Evolutionary conservation across 106 monocot genomes (phyloP).

Genomic region (Hemerocallis citrina): DNA sequence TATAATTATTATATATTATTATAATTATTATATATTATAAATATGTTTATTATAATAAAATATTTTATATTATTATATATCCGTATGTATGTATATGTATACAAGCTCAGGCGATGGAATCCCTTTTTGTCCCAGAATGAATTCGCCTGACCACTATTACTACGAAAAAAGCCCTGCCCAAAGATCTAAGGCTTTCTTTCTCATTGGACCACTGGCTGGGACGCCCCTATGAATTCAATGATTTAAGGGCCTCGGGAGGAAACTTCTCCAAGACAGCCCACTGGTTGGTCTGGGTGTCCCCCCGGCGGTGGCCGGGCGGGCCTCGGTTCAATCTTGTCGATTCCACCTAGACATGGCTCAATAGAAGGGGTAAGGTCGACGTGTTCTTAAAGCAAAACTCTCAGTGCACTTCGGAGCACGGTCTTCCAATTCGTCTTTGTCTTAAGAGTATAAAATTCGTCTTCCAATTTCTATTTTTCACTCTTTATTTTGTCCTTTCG

Average conservation of each 20-base stretch:
- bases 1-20: too few species aligned
- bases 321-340: conserved; percentile 8
- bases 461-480: too few species aligned
- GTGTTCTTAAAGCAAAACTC: conserved; percentile 10
- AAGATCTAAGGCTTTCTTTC: conserved; percentile 17
- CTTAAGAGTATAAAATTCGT: too few species aligned
- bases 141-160: conserved; percentile 1
- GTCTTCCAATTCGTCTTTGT: background rate
- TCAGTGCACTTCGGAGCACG: conserved; percentile 4
- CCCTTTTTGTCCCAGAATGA: conserved; percentile 5
- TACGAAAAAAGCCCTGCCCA: conserved; percentile 4
- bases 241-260: background rate
- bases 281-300: conserved; percentile 1
- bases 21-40: too few species aligned
- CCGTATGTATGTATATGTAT: too few species aligned
- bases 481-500: too few species aligned
- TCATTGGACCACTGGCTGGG: conserved; percentile 11
- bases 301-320: conserved; percentile 3
- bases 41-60: too few species aligned
- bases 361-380: conserved; percentile 11
- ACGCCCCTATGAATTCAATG: conserved; percentile 2
- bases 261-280: conserved; percentile 2
- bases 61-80: too few species aligned
- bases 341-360: conserved; percentile 10
- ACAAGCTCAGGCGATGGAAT: background rate